phyloP scores from a whole-genome alignment of 345 rosid species.

The Euphorbia pulcherrima region DNA sequence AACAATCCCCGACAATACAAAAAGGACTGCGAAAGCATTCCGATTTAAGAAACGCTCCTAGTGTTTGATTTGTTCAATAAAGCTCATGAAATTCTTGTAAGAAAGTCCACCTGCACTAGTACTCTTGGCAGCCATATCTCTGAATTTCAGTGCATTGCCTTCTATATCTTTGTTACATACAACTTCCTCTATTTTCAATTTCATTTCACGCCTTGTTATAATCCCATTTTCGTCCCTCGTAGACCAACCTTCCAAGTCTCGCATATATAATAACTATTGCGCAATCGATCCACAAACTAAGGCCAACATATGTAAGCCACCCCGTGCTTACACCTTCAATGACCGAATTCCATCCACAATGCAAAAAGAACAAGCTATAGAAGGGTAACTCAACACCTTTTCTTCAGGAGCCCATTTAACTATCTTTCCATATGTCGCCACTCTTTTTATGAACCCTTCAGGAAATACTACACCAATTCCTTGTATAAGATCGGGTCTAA shows the following conservation, averaged over 20 bases:
- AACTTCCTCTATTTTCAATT: neutral
- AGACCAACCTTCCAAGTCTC: constrained; percentile 1
- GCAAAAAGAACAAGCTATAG: neutral
- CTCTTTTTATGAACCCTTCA: constrained; percentile 26
- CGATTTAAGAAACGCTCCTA: neutral
- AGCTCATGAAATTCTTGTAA: neutral
- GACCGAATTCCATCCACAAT: neutral
- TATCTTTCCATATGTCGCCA: neutral
- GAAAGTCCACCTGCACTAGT: neutral
- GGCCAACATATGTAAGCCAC: neutral
- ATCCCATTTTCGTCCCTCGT: neutral
- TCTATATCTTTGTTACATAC: neutral
- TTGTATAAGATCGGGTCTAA: constrained; percentile 15
- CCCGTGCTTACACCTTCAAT: neutral
- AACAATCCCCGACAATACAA: neutral
- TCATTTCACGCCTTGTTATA: neutral
- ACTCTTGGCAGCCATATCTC: neutral
- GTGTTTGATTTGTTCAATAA: neutral
- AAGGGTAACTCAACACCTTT: neutral
- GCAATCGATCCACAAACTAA: neutral
- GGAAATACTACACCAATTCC: constrained; percentile 7
- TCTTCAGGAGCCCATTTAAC: constrained; percentile 6
- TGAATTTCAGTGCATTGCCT: neutral
- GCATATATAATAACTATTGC: neutral
- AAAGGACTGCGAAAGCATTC: neutral